Base-by-base conservation (phyloP, 2,329 filamentous ascomycete genomes). In the Didymella exigua region DNA sequence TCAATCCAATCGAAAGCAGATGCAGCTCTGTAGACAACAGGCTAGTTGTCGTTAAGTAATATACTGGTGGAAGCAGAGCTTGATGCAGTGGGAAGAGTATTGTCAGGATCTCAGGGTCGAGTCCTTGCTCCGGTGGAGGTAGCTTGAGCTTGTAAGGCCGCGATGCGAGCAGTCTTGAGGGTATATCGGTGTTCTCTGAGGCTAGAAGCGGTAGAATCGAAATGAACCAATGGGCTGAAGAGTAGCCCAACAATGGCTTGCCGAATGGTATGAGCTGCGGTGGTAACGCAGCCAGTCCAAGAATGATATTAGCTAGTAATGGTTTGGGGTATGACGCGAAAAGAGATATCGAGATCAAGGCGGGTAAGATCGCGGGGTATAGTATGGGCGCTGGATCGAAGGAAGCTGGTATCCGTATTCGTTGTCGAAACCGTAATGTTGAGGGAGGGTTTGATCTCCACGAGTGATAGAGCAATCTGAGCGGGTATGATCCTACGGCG, bases 311-410 rank as follows among this genome's bases (percentile, higher is more conserved):
- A 2, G 89, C 87, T 7, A 96, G 76, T 18, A 96, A 73, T 11
- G 86, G 80, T 14, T 81, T 79, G 3, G 83, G 79, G 40, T 84
- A 85, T 43, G 84, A 82, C 45, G 82, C 80, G 7, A 87, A 85
- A 36, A 96, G 81, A 9, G 93, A 87, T 4, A 95, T 78, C 1
- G 92, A 87, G 24, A 95, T 88, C 40, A 93, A 81, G 14, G 93
- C 76, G 0, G 93, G 91, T 26, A 96, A 81, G 2, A 87, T 76
- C 5, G 89, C 83, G 16, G 93, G 93, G 71, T 97, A 98, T 53
- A 97, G 76, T n/a, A 96, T 81, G 10, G 93, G 91, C 6, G 93
- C 93, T 2, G 92, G 93, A 69, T 98, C 93, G 75, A 97, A 96
- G n/a, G 84, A 82, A 4, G 86, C 78, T 0, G 92, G 91, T 31